phyloP scores from a whole-genome alignment of 306 rosid genomes.

The Oemleria cerasiformis region DNA sequence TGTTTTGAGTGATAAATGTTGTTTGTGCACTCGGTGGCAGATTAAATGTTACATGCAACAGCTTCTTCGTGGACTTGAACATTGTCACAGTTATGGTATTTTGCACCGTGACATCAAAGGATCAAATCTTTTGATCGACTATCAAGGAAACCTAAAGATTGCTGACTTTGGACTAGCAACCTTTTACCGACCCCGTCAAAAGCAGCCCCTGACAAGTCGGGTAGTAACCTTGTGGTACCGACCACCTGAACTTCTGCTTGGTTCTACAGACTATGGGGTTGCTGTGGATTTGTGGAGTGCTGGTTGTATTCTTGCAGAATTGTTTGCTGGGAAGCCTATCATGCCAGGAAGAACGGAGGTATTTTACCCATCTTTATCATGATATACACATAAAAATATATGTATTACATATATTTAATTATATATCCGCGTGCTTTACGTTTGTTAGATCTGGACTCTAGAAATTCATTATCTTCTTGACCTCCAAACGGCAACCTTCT shows the following conservation, averaged over 20 bases:
- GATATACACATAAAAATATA: not conserved
- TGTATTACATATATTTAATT: not conserved
- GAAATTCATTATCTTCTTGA: not conserved
- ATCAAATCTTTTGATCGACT: constrained; percentile 68
- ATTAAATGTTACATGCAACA: constrained; percentile 82
- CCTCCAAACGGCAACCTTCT: not conserved
- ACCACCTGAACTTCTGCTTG: constrained; percentile 89
- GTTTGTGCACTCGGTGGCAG: constrained; percentile 36
- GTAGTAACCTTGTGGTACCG: constrained; percentile 92
- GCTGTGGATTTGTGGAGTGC: constrained; percentile 86
- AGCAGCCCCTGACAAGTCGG: constrained; percentile 79
- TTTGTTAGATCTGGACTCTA: not conserved
- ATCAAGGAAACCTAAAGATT: constrained; percentile 68
- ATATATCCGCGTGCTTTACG: not conserved
- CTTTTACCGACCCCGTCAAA: constrained; percentile 39
- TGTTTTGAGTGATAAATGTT: not conserved
- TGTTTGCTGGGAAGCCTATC: constrained; percentile 77
- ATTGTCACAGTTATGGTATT: constrained; percentile 72
- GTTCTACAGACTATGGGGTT: constrained; percentile 66
- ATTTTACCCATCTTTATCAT: constrained; percentile 21
- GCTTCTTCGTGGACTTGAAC: constrained; percentile 72
- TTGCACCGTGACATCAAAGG: constrained; percentile 90
- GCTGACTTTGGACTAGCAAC: constrained; percentile 87
- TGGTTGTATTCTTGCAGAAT: constrained; percentile 88
- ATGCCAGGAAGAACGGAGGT: constrained; percentile 96